Evolutionary conservation across 2,329 filamentous ascomycete species (phyloP), one percentile per base, ranked within the genome.

Genomic region (Microdochium paspali): DNA sequence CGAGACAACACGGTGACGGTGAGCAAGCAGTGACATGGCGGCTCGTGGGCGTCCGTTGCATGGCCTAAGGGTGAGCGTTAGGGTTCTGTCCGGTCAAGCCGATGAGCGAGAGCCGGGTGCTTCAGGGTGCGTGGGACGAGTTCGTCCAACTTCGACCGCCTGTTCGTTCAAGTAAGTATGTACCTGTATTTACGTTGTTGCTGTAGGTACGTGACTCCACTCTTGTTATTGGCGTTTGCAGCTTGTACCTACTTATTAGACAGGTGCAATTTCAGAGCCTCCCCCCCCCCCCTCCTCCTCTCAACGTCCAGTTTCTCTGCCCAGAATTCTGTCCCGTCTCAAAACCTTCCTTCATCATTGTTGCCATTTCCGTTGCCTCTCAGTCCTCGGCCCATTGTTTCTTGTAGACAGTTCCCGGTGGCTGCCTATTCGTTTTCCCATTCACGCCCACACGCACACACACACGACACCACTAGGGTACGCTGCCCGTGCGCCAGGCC

Each of bases 191-290:
- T 40, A 40, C 23, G 35, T 21, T 20, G 15, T 21, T 9, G 4
- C 18, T n/a, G n/a, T n/a, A n/a, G n/a, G n/a, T n/a, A n/a, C n/a
- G n/a, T n/a, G n/a, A n/a, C 35, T 40, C 35, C 31, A 35, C 31
- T 35, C 31, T 35, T 40, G 35, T 40, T 40, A 21, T 40, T 40
- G 35, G n/a, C 35, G 35, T 40, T 40, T 40, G 35, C 18, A 40
- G 35, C 35, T 40, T 40, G n/a, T n/a, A n/a, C n/a, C n/a, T n/a
- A n/a, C n/a, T n/a, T n/a, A n/a, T n/a, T n/a, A n/a, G n/a, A n/a
- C n/a, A n/a, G n/a, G n/a, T n/a, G 35, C 18, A 40, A 40, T 40
- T 40, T 40, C 35, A 40, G 35, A 40, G 18, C 35, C 35, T 40
- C 9, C 18, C 35, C 23, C n/a, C 12, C 35, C 18, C 35, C 15